Evolutionary conservation across 371 early-diverging fungal genomes (phyloP), one percentile per base, ranked within the genome.

Genomic region (Mortierella sp.): DNA sequence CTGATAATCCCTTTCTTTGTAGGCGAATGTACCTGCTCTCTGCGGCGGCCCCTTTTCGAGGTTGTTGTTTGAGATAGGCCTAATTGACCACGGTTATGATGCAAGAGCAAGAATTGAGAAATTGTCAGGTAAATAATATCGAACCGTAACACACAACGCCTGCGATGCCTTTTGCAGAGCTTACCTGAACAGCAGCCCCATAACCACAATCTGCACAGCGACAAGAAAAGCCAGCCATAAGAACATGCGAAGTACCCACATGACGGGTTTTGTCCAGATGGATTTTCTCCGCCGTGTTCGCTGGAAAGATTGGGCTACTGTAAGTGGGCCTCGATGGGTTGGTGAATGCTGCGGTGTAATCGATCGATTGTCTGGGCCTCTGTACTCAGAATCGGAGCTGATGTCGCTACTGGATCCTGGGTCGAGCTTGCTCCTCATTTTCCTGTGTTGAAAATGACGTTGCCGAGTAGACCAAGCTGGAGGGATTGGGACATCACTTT

Each of bases 111-210:
- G 43, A 71, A 24, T 44, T 57, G 24, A 40, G 71, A 51, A 28
- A 46, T 61, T 71, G 50, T 26, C 24, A 21, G 6, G 16, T 44
- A 31, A 59, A 26, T 59, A 31, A 31, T 61, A 61, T 61, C 34
- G 16, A 2, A 3, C 13, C 50, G 16, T 2, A 0, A 13, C 51
- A 6, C 61, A 61, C 6, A 16, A 31, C 16, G 34, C 61, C 6
- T 34, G 8, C 0, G 1, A 61, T 24, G 14, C 19, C 37, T 34
- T 43, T 37, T 16, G 43, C 26, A 1, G 5, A 6, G 31, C n/a
- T 57, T 81, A 74, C 78, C 75, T 51, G 79, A 78, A 78, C 10
- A 82, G 44, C 8, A 82, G 13, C 2, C 75, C 79, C 78, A 82
- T 75, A 24, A 82, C 50, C 21, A 75, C 59, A n/a, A 82, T 50